phyloP scores from a whole-genome alignment of 148 eudicot species.

The Silene conica region DNA sequence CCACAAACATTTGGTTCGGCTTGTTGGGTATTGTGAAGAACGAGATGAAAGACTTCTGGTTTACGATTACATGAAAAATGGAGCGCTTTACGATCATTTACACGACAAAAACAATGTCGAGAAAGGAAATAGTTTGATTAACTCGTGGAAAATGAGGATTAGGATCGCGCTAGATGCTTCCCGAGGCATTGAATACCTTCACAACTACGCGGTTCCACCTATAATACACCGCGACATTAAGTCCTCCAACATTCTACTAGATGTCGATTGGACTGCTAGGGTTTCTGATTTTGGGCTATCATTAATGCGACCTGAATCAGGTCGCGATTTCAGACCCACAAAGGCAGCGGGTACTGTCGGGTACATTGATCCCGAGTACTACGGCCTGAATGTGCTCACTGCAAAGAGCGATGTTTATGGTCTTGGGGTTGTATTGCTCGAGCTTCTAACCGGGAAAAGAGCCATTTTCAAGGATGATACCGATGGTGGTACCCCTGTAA shows the following conservation, averaged over 20 bases:
- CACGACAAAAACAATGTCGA: conserved; percentile 65
- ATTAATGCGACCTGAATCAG: conserved; percentile 58
- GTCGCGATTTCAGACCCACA: conserved; percentile 43
- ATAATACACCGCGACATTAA: conserved; percentile 92
- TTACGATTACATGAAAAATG: conserved; percentile 89
- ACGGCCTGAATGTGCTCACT: conserved; percentile 80
- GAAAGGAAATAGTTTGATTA: conserved; percentile 48
- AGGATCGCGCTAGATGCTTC: conserved; percentile 78
- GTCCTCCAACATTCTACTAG: conserved; percentile 82
- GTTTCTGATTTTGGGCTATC: conserved; percentile 98
- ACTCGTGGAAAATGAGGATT: conserved; percentile 88
- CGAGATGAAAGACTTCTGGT: conserved; percentile 82
- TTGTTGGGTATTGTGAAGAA: conserved; percentile 92
- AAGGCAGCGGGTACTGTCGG: conserved; percentile 95
- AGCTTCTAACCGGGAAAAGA: conserved; percentile 75
- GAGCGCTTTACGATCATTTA: conserved; percentile 80
- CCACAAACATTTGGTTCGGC: conserved; percentile 88
- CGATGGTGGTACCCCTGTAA: conserved; percentile 43
- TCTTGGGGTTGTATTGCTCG: conserved; percentile 82
- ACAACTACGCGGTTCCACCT: conserved; percentile 93
- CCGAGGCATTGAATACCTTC: conserved; percentile 87
- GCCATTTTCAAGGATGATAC: conserved; percentile 64
- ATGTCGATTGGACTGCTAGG: conserved; percentile 76
- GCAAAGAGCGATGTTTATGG: conserved; percentile 97
- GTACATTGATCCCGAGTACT: conserved; percentile 95